Percentiles rank a stretch among this genome's conserved stretches.
Evolutionary conservation across 1,284 basidiomycete genomes (phyloP).

Genomic region (Cutaneotrichosporon sp.): DNA sequence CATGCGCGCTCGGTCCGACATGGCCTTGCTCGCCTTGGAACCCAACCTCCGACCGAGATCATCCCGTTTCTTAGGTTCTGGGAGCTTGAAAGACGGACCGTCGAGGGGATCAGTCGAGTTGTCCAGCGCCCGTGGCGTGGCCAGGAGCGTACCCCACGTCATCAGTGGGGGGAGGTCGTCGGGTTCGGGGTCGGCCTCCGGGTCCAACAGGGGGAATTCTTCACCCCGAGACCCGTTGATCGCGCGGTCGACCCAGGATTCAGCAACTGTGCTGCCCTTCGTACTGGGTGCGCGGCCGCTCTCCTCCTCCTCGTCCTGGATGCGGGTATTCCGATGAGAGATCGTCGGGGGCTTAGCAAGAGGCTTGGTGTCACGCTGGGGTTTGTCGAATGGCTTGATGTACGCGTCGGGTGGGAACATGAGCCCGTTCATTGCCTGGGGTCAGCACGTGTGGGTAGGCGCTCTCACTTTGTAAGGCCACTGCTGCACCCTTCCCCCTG

Average conservation of each 20-base stretch:
- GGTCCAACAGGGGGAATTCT: slow-evolving; percentile 1
- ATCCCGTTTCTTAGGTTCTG: slow-evolving; percentile 66
- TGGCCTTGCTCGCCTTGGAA: slow-evolving; percentile 50
- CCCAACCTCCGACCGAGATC: slow-evolving; percentile 71
- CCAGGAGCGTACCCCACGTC: slow-evolving; percentile 85
- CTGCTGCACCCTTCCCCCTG: slow-evolving; percentile 54
- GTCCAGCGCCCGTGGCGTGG: slow-evolving; percentile 73
- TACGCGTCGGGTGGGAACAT: slow-evolving; percentile 92
- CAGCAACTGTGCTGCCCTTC: slow-evolving; percentile 71
- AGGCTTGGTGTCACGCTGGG: neutral
- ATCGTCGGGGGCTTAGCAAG: slow-evolving; percentile 59
- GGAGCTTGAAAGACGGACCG: slow-evolving; percentile 63
- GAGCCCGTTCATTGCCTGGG: slow-evolving; percentile 60
- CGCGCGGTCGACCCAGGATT: slow-evolving; percentile 80
- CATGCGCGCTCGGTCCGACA: slow-evolving; percentile 43
- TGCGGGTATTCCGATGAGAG: slow-evolving; percentile 70
- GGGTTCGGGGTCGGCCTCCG: slow-evolving; percentile 56
- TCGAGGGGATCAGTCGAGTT: slow-evolving; percentile 55
- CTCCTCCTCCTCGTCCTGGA: slow-evolving; percentile 63
- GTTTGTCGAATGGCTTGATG: slow-evolving; percentile 60
- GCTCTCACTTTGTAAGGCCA: slow-evolving; percentile 78
- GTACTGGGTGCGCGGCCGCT: slow-evolving; percentile 51
- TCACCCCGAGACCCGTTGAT: slow-evolving; percentile 60
- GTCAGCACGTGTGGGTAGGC: neutral
- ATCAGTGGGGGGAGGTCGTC: slow-evolving; percentile 79